Evolutionary conservation across 2,329 filamentous ascomycete genomes (phyloP).

Genomic region (Apiospora hydei): DNA sequence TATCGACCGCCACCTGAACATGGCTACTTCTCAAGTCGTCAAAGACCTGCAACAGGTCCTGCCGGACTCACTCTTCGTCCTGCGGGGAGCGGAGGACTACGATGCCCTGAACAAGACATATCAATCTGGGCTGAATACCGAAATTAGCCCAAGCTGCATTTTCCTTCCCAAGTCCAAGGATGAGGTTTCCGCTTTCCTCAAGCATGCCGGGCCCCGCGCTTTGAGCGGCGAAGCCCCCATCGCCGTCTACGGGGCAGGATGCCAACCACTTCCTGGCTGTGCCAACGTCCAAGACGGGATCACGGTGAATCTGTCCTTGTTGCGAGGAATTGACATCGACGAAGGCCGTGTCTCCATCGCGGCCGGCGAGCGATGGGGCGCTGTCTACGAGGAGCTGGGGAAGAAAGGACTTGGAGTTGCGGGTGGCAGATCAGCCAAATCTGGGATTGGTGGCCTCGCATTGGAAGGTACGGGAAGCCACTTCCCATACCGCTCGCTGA

Average conservation of each 20-base stretch:
- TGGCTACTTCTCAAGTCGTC: not conserved
- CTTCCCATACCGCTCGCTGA: no score
- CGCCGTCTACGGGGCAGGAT: slow-evolving; percentile 25
- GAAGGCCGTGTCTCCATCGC: slow-evolving; percentile 24
- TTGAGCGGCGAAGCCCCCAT: not conserved
- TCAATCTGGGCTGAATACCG: not conserved
- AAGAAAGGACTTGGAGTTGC: slow-evolving; percentile 25
- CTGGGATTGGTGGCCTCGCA: slow-evolving; percentile 30
- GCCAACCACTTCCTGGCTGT: slow-evolving; percentile 24
- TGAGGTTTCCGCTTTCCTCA: slow-evolving; percentile 22
- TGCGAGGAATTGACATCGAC: slow-evolving; percentile 27
- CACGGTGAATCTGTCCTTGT: slow-evolving; percentile 26
- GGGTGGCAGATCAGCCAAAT: slow-evolving; percentile 25
- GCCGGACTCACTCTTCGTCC: not conserved
- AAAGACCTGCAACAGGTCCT: not conserved
- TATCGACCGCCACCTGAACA: not conserved
- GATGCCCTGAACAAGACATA: not conserved
- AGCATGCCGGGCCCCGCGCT: slow-evolving; percentile 20
- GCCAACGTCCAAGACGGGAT: slow-evolving; percentile 31
- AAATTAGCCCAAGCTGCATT: not conserved
- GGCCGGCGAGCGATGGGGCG: slow-evolving; percentile 30
- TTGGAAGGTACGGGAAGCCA: slow-evolving; percentile 17
- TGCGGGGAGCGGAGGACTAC: not conserved
- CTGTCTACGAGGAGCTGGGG: slow-evolving; percentile 28
- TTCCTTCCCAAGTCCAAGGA: slow-evolving; percentile 23